Percentiles rank a stretch among this genome's conserved stretches.
Conservation (phyloP, 306 rosid genomes). For the Pueraria montana region DNA sequence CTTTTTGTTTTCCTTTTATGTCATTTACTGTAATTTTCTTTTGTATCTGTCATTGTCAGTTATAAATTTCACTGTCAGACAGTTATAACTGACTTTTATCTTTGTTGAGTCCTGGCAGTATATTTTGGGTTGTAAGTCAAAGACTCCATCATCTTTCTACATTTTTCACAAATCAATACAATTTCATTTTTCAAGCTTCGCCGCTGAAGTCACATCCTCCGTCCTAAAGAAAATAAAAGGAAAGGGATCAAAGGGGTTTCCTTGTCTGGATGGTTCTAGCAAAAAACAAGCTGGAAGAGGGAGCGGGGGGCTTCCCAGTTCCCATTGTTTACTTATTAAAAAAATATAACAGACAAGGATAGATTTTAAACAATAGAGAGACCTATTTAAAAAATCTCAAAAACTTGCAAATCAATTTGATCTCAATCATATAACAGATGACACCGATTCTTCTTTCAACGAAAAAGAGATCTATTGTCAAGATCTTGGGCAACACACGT, state of each 20-base stretch:
- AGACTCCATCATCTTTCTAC: not conserved
- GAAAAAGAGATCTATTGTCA: not conserved
- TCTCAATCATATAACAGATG: not conserved
- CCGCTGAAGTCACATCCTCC: not conserved
- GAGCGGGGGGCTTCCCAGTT: not conserved
- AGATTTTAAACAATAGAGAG: not conserved
- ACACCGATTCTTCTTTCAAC: not conserved
- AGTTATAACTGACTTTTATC: not conserved
- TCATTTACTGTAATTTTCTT: no score
- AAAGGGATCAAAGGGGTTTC: not conserved
- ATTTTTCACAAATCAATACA: not conserved
- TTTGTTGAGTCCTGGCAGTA: not conserved
- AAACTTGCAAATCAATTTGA: not conserved
- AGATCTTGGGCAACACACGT: not conserved
- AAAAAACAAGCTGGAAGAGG: not conserved
- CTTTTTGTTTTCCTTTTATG: no score
- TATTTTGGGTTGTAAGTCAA: not conserved
- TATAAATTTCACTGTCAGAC: no score
- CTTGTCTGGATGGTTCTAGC: not conserved
- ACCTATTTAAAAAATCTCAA: not conserved
- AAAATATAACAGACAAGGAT: not conserved
- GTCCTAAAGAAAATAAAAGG: not conserved
- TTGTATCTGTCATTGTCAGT: no score
- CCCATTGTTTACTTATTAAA: not conserved
- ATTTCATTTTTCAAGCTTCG: not conserved